phyloP scores from a whole-genome alignment of 73 alveolate species.

The Effrenium voratum region DNA sequence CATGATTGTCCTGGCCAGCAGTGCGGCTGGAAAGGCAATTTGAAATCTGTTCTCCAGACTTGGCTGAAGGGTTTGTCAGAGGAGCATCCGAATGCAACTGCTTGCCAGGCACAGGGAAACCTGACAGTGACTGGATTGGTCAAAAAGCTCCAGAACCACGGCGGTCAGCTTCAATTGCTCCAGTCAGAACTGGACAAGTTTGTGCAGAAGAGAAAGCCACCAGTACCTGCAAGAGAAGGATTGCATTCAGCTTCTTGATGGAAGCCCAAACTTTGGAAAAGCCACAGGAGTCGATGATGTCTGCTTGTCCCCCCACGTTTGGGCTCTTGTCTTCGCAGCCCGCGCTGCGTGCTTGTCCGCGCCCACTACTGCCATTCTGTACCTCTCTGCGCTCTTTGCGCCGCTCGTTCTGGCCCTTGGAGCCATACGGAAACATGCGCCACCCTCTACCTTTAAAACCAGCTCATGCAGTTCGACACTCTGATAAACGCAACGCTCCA shows the following conservation, averaged over 20 bases:
- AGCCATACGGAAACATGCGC: no score
- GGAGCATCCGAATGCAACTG: not conserved
- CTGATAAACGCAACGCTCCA: no score
- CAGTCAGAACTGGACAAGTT: slow-evolving; percentile 10
- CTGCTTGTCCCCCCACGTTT: not conserved
- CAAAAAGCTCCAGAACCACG: not conserved
- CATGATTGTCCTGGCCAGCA: not conserved
- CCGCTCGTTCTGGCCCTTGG: no score
- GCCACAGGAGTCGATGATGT: not conserved
- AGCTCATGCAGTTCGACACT: no score
- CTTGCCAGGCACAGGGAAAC: not conserved
- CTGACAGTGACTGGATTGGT: not conserved
- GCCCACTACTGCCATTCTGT: no score
- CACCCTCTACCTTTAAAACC: no score
- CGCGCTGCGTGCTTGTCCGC: no score
- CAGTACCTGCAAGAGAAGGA: not conserved
- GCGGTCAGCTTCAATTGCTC: not conserved
- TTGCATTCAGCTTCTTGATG: not conserved
- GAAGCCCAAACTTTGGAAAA: not conserved
- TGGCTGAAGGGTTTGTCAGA: not conserved
- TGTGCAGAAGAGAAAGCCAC: not conserved
- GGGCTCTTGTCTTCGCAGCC: not conserved
- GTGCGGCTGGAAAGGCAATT: not conserved
- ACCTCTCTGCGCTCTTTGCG: no score
- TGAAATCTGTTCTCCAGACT: not conserved